phyloP scores from a whole-genome alignment of 1,284 basidiomycete genomes.

The Cryptococcus wingfieldii region DNA sequence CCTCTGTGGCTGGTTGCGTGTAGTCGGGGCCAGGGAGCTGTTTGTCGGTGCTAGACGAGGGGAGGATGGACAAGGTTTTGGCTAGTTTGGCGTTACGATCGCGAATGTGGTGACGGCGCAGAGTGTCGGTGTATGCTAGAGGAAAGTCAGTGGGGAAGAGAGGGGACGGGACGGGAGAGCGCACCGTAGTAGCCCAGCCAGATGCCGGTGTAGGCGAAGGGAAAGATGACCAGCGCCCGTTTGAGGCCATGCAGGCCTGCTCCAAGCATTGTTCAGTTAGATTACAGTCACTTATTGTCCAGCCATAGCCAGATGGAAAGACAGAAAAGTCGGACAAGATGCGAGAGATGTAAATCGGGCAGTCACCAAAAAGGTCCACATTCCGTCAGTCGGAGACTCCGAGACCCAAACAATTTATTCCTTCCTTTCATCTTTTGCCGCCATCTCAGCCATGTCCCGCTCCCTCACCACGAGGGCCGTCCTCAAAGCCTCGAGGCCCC shows the following conservation, averaged over 20 bases:
- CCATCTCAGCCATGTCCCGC: too few species aligned
- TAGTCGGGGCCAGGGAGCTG: conserved; percentile 13
- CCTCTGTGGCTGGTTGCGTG: conserved; percentile 31
- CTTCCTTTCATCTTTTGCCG: too few species aligned
- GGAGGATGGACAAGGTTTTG: conserved; percentile 19
- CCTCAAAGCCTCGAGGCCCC: too few species aligned
- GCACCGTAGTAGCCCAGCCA: conserved; percentile 46
- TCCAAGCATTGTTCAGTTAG: conserved; percentile 1
- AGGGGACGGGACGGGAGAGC: not conserved
- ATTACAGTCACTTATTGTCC: not conserved
- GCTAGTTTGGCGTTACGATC: conserved; percentile 26
- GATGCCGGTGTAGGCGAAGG: conserved; percentile 40
- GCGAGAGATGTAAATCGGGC: not conserved
- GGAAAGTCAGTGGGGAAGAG: not conserved
- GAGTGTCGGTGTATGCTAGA: conserved; percentile 46
- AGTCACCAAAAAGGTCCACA: too few species aligned
- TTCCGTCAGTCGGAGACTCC: too few species aligned
- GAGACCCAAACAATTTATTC: too few species aligned
- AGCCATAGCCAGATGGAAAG: not conserved
- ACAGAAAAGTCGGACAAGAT: not conserved
- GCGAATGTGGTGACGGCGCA: conserved; percentile 38
- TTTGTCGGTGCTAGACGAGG: conserved; percentile 3
- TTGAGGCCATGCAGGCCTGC: conserved; percentile 22
- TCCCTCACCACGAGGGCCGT: too few species aligned
- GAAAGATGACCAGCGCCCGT: conserved; percentile 34